Conservation (phyloP, 1,284 basidiomycete species). For the Erythrobasidium hasegawianum region DNA sequence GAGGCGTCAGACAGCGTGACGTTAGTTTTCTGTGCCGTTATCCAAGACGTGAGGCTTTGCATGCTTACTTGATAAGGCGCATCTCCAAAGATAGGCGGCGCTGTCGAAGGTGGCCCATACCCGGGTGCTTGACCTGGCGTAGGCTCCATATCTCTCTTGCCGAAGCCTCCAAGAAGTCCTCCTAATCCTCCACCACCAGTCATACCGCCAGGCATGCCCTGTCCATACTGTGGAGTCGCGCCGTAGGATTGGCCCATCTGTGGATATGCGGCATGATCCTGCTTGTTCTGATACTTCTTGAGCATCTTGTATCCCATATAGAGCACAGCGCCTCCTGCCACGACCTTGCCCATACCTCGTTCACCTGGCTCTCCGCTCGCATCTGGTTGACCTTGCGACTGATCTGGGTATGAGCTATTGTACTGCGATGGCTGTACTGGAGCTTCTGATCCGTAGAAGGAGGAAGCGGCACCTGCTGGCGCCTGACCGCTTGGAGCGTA, state of each 20-base stretch:
- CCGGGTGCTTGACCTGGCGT: not conserved
- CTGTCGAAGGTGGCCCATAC: not conserved
- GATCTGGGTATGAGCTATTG: not conserved
- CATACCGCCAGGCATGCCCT: not conserved
- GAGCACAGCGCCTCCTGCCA: constrained; percentile 12
- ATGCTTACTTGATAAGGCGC: not conserved
- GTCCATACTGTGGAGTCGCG: not conserved
- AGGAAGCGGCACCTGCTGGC: not conserved
- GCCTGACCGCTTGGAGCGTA: no score
- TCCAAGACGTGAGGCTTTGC: no score
- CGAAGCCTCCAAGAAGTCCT: not conserved
- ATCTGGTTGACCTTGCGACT: constrained; percentile 14
- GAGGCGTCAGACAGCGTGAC: no score
- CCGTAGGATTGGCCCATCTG: no score
- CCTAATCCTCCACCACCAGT: not conserved
- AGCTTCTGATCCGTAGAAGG: not conserved
- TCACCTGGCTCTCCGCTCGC: constrained; percentile 24
- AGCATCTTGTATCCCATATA: constrained; percentile 28
- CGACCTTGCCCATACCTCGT: constrained; percentile 24
- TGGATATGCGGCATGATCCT: not conserved
- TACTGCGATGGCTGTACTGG: not conserved
- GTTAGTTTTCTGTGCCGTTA: no score
- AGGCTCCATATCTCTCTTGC: not conserved
- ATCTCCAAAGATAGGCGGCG: not conserved
- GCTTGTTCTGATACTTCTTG: constrained; percentile 30